Conservation (phyloP, 805 yeast species). For the Cyberlindnera subsufficiens region DNA sequence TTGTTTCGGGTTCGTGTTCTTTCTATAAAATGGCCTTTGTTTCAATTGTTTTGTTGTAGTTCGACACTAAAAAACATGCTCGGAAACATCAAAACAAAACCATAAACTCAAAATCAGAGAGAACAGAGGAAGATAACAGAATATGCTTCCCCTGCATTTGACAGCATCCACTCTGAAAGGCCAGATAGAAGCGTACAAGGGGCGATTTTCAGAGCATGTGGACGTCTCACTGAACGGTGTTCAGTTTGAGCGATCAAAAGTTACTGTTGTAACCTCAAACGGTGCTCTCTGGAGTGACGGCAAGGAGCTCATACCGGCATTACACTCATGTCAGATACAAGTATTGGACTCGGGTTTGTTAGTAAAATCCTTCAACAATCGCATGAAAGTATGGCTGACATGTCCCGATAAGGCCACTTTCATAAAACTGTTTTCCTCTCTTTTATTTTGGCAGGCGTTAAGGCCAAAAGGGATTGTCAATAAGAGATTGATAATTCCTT, state of each 20-base stretch:
- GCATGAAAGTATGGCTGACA: conserved; percentile 7
- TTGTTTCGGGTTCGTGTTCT: background rate
- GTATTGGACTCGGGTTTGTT: background rate
- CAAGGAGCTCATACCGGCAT: background rate
- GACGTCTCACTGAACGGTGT: no score
- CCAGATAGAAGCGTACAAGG: no score
- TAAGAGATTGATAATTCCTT: conserved; percentile 27
- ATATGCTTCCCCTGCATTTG: no score
- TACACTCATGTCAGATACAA: background rate
- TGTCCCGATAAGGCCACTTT: conserved; percentile 27
- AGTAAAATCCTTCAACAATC: background rate
- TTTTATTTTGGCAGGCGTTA: conserved; percentile 54
- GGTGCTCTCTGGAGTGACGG: no score
- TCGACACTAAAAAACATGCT: no score
- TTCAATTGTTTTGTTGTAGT: background rate
- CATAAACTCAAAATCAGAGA: no score
- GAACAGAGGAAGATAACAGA: no score
- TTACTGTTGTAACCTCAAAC: no score
- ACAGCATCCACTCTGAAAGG: no score
- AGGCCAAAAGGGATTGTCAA: conserved; percentile 47
- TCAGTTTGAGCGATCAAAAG: no score
- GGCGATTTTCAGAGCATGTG: no score
- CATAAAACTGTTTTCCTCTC: conserved; percentile 35
- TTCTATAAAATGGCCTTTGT: background rate
- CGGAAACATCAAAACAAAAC: no score